A percentile compares a stretch with the other conserved stretches of the same genome.
Conservation (phyloP, 306 rosid species). For the Begonia peltatifolia region DNA sequence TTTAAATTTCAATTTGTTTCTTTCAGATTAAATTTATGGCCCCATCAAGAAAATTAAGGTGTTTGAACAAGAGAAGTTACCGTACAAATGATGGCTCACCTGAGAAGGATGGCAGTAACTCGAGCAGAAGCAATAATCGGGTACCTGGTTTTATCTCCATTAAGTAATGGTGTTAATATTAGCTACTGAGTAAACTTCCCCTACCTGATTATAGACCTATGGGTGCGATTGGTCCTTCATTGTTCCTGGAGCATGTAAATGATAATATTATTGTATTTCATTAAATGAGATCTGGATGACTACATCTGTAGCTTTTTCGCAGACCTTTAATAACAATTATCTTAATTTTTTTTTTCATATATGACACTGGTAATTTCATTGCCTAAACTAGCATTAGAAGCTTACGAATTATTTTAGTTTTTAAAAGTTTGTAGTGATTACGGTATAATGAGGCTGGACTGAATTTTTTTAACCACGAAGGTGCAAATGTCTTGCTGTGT, state of each 20-base stretch:
- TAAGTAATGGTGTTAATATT: background rate
- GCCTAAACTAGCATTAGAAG: too few relatives aligned
- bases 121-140: constrained; percentile 32
- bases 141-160: constrained; percentile 15
- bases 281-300: too few relatives aligned
- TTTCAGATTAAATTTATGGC: constrained; percentile 43
- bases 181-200: background rate
- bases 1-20: background rate
- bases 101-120: constrained; percentile 32
- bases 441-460: too few relatives aligned
- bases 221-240: too few relatives aligned
- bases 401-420: too few relatives aligned
- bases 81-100: constrained; percentile 36
- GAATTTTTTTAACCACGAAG: too few relatives aligned
- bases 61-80: constrained; percentile 32
- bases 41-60: constrained; percentile 40
- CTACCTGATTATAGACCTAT: background rate
- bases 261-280: constrained; percentile 1
- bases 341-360: too few relatives aligned
- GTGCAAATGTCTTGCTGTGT: constrained; percentile 5
- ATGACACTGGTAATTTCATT: too few relatives aligned
- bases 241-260: too few relatives aligned
- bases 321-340: too few relatives aligned
- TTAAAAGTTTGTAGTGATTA: too few relatives aligned
- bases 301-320: too few relatives aligned